Conservation (phyloP, 164 flowering plant genomes). For the Buxus sempervirens region DNA sequence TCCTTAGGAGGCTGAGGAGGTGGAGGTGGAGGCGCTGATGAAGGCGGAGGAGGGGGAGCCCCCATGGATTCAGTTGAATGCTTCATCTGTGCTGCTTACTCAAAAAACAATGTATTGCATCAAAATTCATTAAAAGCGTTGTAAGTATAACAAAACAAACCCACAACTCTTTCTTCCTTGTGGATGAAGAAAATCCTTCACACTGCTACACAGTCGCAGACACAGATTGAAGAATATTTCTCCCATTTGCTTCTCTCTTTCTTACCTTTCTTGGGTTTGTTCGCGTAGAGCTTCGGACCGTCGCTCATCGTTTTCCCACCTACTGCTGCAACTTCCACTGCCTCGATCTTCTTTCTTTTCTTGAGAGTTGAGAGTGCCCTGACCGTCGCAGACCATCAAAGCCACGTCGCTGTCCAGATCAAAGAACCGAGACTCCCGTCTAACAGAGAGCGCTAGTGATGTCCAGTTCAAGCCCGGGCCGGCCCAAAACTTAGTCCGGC, state of each 20-base stretch:
- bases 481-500: too few species aligned
- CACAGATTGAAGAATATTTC: neutral
- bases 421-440: too few species aligned
- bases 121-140: neutral
- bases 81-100: conserved; percentile 35
- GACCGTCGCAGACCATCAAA: too few species aligned
- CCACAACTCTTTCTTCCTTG: neutral
- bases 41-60: conserved; percentile 23
- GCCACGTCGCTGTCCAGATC: too few species aligned
- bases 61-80: conserved; percentile 26
- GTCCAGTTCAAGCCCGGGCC: too few species aligned
- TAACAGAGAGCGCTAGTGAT: too few species aligned
- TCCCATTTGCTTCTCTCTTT: neutral
- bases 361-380: too few species aligned
- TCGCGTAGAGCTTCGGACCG: conserved; percentile 49
- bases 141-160: neutral
- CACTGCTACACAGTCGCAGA: neutral
- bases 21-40: conserved; percentile 13
- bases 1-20: conserved; percentile 56
- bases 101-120: neutral
- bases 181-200: neutral
- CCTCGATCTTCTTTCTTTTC: too few species aligned
- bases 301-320: conserved; percentile 30
- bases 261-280: conserved; percentile 63
- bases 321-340: neutral